These are phyloP conservation scores for Dictyostelium discoideum DNA, from an alignment of 78 protist species.

Conservation along the genomic window DNA sequence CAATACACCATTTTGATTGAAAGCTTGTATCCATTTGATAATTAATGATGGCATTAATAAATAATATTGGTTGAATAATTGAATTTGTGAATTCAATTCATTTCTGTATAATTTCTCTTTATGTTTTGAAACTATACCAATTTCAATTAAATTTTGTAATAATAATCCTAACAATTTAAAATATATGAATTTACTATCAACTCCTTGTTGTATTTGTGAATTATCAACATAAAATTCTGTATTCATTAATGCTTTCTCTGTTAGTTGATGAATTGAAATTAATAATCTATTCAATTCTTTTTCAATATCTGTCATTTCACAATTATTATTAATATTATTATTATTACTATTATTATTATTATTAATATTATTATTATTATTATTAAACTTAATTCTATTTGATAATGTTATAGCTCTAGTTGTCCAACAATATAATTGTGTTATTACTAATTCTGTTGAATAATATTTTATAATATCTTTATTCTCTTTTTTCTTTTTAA, in stretches of 20 bases:
- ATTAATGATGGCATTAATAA: not conserved
- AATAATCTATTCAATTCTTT: not conserved
- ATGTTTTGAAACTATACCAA: not conserved
- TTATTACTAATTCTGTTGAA: slow-evolving; percentile 7
- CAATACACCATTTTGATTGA: not conserved
- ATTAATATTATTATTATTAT: not conserved
- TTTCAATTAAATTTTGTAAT: not conserved
- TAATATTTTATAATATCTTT: not conserved
- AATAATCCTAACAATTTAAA: slow-evolving; percentile 9
- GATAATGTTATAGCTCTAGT: not conserved
- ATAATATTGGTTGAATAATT: slow-evolving; percentile 10
- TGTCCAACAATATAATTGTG: not conserved
- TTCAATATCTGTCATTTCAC: not conserved
- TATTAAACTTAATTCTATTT: not conserved
- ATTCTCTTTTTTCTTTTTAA: not conserved
- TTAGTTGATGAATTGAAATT: not conserved
- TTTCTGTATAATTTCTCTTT: not conserved
- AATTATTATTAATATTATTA: not conserved
- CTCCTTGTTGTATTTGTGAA: not conserved
- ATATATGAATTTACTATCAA: slow-evolving; percentile 4
- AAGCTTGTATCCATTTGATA: not conserved
- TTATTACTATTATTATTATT: not conserved
- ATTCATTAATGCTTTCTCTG: slow-evolving; percentile 11
- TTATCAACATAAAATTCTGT: slow-evolving; percentile 4
- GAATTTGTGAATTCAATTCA: slow-evolving; percentile 2